Percentiles rank a stretch among this genome's conserved stretches.
phyloP scores from a whole-genome alignment of 805 yeast species.

The Candida ascalaphidarum region DNA sequence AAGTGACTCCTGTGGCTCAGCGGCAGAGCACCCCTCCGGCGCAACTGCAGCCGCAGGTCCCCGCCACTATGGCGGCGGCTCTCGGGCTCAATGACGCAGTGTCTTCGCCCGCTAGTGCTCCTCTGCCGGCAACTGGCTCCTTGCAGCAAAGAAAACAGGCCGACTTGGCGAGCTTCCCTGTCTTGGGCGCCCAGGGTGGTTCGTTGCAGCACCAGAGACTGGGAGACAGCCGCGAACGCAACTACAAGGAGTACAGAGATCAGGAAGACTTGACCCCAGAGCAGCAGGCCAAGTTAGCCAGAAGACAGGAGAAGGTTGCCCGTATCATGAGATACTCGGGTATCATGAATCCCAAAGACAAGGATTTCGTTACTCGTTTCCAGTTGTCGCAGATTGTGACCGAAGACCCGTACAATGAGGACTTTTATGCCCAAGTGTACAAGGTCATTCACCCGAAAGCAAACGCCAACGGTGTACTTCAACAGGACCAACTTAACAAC shows the following conservation, averaged over 20 bases:
- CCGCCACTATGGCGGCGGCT: slow-evolving; percentile 3
- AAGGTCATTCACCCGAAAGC: slow-evolving; percentile 49
- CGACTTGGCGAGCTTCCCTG: slow-evolving; percentile 45
- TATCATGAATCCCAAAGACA: slow-evolving; percentile 94
- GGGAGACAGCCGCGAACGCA: background rate
- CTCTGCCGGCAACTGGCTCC: too few species aligned
- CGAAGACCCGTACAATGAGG: slow-evolving; percentile 95
- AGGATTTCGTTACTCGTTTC: slow-evolving; percentile 88
- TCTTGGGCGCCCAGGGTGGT: slow-evolving; percentile 38
- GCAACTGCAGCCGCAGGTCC: slow-evolving; percentile 8
- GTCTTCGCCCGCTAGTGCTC: too few species aligned
- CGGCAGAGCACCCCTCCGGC: slow-evolving; percentile 2
- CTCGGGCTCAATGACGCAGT: too few species aligned
- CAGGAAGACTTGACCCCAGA: slow-evolving; percentile 50
- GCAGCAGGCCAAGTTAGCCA: slow-evolving; percentile 58
- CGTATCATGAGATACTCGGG: slow-evolving; percentile 79
- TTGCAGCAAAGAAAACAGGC: too few species aligned
- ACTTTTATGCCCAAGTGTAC: slow-evolving; percentile 90
- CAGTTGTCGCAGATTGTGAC: slow-evolving; percentile 94
- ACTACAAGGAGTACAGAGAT: background rate
- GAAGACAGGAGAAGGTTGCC: slow-evolving; percentile 67
- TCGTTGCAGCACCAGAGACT: too few species aligned
- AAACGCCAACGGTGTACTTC: slow-evolving; percentile 42
- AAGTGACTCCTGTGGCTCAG: too few species aligned
- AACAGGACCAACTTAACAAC: slow-evolving; percentile 53